Evolutionary conservation across 208 protist genomes (phyloP).

Genomic region (Trypanosoma grayi): DNA sequence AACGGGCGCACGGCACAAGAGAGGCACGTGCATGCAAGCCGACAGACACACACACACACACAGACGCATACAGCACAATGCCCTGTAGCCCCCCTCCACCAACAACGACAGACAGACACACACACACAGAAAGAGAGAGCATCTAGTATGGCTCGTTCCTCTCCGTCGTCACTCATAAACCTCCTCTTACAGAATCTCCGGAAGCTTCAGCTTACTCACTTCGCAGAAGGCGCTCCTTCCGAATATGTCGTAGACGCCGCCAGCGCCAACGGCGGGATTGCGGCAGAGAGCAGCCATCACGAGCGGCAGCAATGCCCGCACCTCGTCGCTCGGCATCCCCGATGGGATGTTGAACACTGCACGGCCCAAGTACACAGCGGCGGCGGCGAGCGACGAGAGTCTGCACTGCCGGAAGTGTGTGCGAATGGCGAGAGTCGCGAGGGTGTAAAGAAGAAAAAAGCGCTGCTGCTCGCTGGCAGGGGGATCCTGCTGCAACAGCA

Average conservation of each 20-base stretch:
- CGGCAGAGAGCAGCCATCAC: conserved; percentile 27
- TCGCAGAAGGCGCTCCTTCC: conserved; percentile 27
- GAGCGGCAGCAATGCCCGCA: conserved; percentile 38
- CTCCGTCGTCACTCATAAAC: not conserved
- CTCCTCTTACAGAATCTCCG: conserved; percentile 1
- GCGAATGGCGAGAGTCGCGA: conserved; percentile 51
- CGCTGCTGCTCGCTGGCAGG: conserved; percentile 43
- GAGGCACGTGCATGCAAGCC: too few relatives aligned
- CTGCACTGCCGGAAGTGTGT: conserved; percentile 55
- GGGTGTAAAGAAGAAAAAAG: conserved; percentile 49
- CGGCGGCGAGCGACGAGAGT: conserved; percentile 53
- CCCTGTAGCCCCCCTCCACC: not conserved
- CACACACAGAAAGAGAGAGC: conserved; percentile 15
- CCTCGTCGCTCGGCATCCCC: conserved; percentile 32
- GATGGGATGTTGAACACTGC: conserved; percentile 35
- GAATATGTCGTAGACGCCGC: conserved; percentile 47
- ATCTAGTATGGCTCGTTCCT: not conserved
- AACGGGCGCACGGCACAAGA: too few relatives aligned
- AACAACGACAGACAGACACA: not conserved
- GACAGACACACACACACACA: too few relatives aligned
- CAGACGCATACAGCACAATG: too few relatives aligned
- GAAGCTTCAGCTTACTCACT: conserved; percentile 37
- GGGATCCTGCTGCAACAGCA: conserved; percentile 70
- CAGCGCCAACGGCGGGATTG: conserved; percentile 7
- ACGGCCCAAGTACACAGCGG: conserved; percentile 65